phyloP scores from a whole-genome alignment of 768 basidiomycete genomes.

The Boletus vinaceobasis region DNA sequence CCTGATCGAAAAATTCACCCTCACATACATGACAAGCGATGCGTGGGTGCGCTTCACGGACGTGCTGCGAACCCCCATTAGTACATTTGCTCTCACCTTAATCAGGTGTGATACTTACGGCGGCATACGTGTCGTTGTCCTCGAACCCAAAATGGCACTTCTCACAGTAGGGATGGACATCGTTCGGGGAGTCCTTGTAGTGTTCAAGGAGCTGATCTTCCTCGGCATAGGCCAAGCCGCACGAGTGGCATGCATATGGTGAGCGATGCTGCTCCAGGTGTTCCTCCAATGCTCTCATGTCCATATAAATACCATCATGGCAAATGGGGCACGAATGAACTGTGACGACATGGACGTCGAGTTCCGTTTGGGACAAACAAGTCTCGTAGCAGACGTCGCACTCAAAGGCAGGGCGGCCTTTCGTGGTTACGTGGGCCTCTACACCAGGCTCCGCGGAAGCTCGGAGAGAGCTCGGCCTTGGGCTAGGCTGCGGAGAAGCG shows the following conservation, averaged over 20 bases:
- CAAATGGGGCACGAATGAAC: constrained; percentile 33
- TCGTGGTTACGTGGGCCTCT: neutral
- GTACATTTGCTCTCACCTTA: neutral
- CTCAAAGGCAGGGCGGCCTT: constrained; percentile 5
- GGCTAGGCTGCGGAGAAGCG: constrained; percentile 12
- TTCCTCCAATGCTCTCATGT: constrained; percentile 22
- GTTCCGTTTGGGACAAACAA: constrained; percentile 21
- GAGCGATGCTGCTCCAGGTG: constrained; percentile 30
- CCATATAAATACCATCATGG: constrained; percentile 30
- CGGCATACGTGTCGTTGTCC: constrained; percentile 24
- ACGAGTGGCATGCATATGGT: constrained; percentile 25
- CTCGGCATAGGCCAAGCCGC: constrained; percentile 23
- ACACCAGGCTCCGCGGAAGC: constrained; percentile 7
- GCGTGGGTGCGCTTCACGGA: constrained; percentile 36
- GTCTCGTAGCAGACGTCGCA: constrained; percentile 26
- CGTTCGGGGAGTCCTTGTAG: constrained; percentile 35
- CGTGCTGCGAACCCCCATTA: constrained; percentile 33
- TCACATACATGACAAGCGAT: constrained; percentile 33
- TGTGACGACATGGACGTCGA: constrained; percentile 30
- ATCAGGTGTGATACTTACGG: constrained; percentile 23
- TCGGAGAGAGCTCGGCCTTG: constrained; percentile 10
- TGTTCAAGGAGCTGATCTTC: constrained; percentile 39
- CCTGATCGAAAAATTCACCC: constrained; percentile 19
- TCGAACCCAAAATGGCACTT: constrained; percentile 36
- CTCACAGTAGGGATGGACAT: constrained; percentile 36